Evolutionary conservation across 2,329 filamentous ascomycete species (phyloP), one percentile per base, ranked within the genome.

Genomic region (Fragosphaeria purpurea): DNA sequence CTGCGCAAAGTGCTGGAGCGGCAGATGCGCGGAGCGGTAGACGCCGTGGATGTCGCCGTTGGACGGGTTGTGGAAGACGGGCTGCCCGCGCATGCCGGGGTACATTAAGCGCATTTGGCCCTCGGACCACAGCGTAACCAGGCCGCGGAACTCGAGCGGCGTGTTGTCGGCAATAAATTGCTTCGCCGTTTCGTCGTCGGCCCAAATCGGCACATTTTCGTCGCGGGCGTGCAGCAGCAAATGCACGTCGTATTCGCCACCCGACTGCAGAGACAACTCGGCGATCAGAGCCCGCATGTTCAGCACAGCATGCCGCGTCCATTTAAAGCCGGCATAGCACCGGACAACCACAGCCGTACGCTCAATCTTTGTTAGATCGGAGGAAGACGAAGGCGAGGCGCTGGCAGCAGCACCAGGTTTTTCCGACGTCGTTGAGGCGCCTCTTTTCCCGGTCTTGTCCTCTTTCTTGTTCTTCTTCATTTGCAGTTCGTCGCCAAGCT

Each of bases 161-260:
- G 90, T 78, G 51, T 78, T 77, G 46, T 79, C 69, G 62, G 80
- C 75, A 61, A 95, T 71, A 60, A 91, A 78, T 12, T 77, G 74
- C 58, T 88, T 77, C 52, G 88, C 87, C 0, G 82, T 84, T 35
- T 77, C 74, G 13, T 85, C 79, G 59, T 93, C 87, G 0, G 86
- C 80, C 85, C 86, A 95, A 57, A 95, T 88, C 43, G 85, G 86
- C 41, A 83, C 70, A 59, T 86, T 80, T 58, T 85, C 77, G 63
- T 94, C 85, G 59, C 87, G 88, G 57, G 94, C 86, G 58, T 95
- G 88, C 40, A 95, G 76, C 38, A 95, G 72, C 62, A 95, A 88
- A 64, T 93, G 87, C 4, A 95, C 75, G 5, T 78, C 76, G 59
- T 93, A 95, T 63, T 95, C 87, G 44, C 85, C 86, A 35, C 88